Evolutionary conservation across 345 rosid species (phyloP), one percentile per base, ranked within the genome.

Genomic region (Corymbia maculata): DNA sequence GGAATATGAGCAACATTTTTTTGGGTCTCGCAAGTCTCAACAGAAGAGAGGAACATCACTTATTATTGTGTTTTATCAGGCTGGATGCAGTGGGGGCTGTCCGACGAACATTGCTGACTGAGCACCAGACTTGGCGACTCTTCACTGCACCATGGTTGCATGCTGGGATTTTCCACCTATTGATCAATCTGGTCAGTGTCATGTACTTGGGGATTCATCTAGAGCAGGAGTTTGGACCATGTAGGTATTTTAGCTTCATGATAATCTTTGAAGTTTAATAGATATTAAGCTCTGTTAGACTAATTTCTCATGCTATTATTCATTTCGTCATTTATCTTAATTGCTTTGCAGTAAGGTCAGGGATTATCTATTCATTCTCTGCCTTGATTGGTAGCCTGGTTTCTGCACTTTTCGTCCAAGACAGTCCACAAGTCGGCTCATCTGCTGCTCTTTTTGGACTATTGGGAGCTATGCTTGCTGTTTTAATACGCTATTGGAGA

Each of bases 221-320:
- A 91, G 99, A 97, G 91, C 94, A 95, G 90, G 96, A 93, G 68
- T 96, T 95, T 90, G 98, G 99, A 88, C 94, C 96, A 86, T 88
- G 99, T 96, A 93, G 90, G 80, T 12, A 44, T 8, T 53, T 86
- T 70, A 28, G 55, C 36, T 86, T 55, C 66, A 75, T 32, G 80
- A 70, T 70, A 70, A 70, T 45, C 80, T 80, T 28, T 82, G 36
- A 51, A 52, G 51, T 51, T 21, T 42, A 79, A 50, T 51, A 21
- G 42, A 80, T 84, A 30, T 24, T 17, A 28, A 36, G 26, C 32
- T 44, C 51, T 42, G 80, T 51, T 51, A 47, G 79, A 36, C 87
- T 57, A 53, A 21, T 64, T 12, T 55, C 16, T 68, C 21, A 52
- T 11, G 87, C 80, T 70, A 32, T 70, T 17, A 70, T 4, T 36